Evolutionary conservation across 306 rosid species (phyloP).

Genomic region (cucumber (Cucumis sativus)): Cucumber_9930_V3 NC_026659.2:21814001-21814500

Average conservation of each 20-base stretch:
- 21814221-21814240: conserved; percentile 9
- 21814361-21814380: background rate
- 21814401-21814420: no score
- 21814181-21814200: background rate
- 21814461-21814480: conserved; percentile 77
- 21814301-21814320: conserved; percentile 4
- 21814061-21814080: background rate
- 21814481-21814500: conserved; percentile 82
- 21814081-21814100: conserved; percentile 1
- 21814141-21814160: background rate
- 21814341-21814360: background rate
- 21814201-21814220: conserved; percentile 8
- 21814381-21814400: no score
- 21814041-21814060: no score
- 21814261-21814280: conserved; percentile 9
- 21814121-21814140: conserved; percentile 2
- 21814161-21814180: conserved; percentile 7
- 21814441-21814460: conserved; percentile 55
- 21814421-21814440: no score
- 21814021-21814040: no score
- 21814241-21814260: background rate
- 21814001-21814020: no score
- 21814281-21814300: conserved; percentile 8
- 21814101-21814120: conserved; percentile 5
- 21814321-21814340: conserved; percentile 6